Percentiles rank a stretch among this genome's conserved stretches.
Evolutionary conservation across 441 rosid genomes (phyloP).

Genomic region (Arabidopsis hybrid): DNA sequence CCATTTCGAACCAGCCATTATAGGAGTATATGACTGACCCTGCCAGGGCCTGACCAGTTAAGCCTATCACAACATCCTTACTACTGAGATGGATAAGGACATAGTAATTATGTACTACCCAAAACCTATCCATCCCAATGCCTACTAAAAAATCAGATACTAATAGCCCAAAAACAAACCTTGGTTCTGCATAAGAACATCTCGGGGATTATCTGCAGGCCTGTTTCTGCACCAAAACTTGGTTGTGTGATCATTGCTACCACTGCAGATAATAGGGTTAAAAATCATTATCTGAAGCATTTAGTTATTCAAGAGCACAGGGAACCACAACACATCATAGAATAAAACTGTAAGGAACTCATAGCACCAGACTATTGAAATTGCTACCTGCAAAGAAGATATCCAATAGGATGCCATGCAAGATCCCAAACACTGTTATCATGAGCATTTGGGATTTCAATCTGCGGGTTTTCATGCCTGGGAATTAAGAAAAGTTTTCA

Average conservation of each 20-base stretch:
- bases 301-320: not conserved
- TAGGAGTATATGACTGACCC: not conserved
- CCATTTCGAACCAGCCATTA: conserved; percentile 10
- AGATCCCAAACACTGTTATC: conserved; percentile 98
- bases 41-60: conserved; percentile 13
- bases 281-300: conserved; percentile 33
- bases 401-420: conserved; percentile 99
- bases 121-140: conserved; percentile 10
- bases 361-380: conserved; percentile 20
- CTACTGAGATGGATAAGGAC: conserved; percentile 12
- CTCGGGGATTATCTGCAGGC: conserved; percentile 93
- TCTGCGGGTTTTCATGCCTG: conserved; percentile 97
- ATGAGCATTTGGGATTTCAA: conserved; percentile 85
- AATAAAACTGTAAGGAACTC: conserved; percentile 16
- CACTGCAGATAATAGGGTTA: conserved; percentile 67
- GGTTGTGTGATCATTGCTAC: conserved; percentile 95
- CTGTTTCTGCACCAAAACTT: conserved; percentile 99
- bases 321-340: not conserved
- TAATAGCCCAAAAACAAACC: conserved; percentile 48
- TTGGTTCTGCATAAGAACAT: conserved; percentile 84
- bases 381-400: conserved; percentile 93
- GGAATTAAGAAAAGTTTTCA: conserved; percentile 36
- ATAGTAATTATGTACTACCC: conserved; percentile 4
- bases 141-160: conserved; percentile 1
- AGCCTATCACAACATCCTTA: conserved; percentile 30